These are phyloP conservation scores for Pleurotus giganteus DNA, from an alignment of 768 basidiomycete species.

Conservation along the genomic window DNA sequence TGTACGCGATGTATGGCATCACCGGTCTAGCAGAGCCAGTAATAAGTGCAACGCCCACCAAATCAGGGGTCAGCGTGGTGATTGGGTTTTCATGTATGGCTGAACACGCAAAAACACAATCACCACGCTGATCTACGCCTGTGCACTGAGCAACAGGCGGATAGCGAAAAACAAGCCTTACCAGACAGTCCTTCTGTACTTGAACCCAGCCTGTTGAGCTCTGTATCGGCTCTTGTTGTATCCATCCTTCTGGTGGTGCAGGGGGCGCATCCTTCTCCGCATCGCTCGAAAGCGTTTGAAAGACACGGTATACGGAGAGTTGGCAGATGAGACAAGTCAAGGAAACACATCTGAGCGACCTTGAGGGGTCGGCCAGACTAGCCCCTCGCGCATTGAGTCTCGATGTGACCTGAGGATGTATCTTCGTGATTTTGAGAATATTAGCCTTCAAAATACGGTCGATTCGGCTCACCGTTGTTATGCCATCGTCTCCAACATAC, in stretches of 20 bases:
- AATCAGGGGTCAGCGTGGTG: neutral
- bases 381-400: constrained; percentile 51
- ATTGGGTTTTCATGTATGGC: neutral
- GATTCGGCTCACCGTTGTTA: constrained; percentile 56
- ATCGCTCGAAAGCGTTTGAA: constrained; percentile 55
- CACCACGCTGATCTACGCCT: neutral
- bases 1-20: constrained; percentile 32
- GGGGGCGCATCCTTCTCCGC: constrained; percentile 64
- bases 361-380: constrained; percentile 41
- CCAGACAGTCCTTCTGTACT: constrained; percentile 61
- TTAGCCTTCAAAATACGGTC: constrained; percentile 8
- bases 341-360: constrained; percentile 57
- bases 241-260: constrained; percentile 73
- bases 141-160: neutral
- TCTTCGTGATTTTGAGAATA: constrained; percentile 35
- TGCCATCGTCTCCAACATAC: constrained; percentile 66
- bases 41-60: neutral
- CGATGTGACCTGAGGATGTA: constrained; percentile 68
- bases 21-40: constrained; percentile 30
- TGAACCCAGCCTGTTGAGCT: constrained; percentile 74
- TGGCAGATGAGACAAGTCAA: constrained; percentile 72
- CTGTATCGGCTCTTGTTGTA: constrained; percentile 68
- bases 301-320: constrained; percentile 64
- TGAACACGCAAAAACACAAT: neutral
- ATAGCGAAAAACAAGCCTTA: constrained; percentile 38